These are phyloP conservation scores for Epichloe elymi DNA, from an alignment of 2,329 filamentous ascomycete genomes.

Conservation along the genomic window DNA sequence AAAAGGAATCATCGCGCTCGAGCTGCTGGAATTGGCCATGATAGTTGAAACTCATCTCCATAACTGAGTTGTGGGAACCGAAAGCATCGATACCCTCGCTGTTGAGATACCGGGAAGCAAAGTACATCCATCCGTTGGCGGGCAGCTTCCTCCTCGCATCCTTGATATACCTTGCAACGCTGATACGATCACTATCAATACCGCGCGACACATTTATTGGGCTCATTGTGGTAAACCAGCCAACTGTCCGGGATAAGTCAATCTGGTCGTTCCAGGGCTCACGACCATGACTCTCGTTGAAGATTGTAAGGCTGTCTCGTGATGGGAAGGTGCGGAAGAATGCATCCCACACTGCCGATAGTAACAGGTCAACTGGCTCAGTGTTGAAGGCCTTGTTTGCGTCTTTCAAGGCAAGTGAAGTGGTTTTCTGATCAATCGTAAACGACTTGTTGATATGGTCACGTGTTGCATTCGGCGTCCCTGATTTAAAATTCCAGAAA, in stretches of 20 bases:
- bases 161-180: not conserved
- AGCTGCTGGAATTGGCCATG: constrained; percentile 8
- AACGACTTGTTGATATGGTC: constrained; percentile 1
- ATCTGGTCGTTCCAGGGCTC: constrained; percentile 17
- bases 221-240: constrained; percentile 25
- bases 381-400: constrained; percentile 11
- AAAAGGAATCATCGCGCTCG: constrained; percentile 9
- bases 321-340: constrained; percentile 18
- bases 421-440: constrained; percentile 1
- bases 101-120: not conserved
- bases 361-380: constrained; percentile 19
- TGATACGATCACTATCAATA: not conserved
- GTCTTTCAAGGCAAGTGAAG: constrained; percentile 3
- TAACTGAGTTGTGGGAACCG: not conserved
- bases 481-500: not conserved
- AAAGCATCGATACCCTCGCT: not conserved
- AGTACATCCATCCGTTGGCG: constrained; percentile 3
- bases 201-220: constrained; percentile 11
- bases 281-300: constrained; percentile 12
- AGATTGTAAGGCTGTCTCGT: constrained; percentile 15
- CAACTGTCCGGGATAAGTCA: constrained; percentile 22
- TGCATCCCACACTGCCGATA: constrained; percentile 17
- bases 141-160: not conserved
- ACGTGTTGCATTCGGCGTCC: not conserved
- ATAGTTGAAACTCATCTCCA: constrained; percentile 9